phyloP scores from a whole-genome alignment of 768 basidiomycete genomes.

The Leccinellum albellum region DNA sequence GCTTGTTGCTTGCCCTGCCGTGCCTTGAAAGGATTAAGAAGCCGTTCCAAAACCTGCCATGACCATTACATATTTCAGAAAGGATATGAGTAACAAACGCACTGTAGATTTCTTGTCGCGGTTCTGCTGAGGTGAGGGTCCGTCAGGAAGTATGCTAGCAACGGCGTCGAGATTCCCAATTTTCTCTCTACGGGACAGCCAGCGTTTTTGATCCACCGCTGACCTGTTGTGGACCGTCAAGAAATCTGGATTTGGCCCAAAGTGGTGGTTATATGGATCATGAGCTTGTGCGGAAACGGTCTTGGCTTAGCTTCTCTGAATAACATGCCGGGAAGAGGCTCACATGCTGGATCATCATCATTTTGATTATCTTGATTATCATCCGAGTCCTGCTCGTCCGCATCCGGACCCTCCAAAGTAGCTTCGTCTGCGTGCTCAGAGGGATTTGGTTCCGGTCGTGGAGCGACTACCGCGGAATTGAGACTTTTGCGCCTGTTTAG shows the following conservation, averaged over 20 bases:
- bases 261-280: slow-evolving; percentile 70
- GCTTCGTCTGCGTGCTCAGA: slow-evolving; percentile 4
- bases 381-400: slow-evolving; percentile 28
- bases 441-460: slow-evolving; percentile 5
- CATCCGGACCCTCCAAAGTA: slow-evolving; percentile 15
- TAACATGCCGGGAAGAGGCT: neutral
- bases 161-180: slow-evolving; percentile 53
- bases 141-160: slow-evolving; percentile 43
- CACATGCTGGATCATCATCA: slow-evolving; percentile 20
- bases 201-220: slow-evolving; percentile 52
- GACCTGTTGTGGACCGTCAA: slow-evolving; percentile 48
- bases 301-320: slow-evolving; percentile 1
- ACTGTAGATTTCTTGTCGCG: slow-evolving; percentile 23
- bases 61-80: neutral
- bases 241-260: slow-evolving; percentile 54
- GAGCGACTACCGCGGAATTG: slow-evolving; percentile 29
- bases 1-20: slow-evolving; percentile 50
- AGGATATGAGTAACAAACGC: slow-evolving; percentile 6
- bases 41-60: slow-evolving; percentile 51
- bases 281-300: slow-evolving; percentile 6
- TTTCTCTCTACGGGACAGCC: slow-evolving; percentile 49
- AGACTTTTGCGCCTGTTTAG: slow-evolving; percentile 62
- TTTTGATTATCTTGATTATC: slow-evolving; percentile 31
- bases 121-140: slow-evolving; percentile 30
- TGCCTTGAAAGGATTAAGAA: slow-evolving; percentile 52